A percentile compares a stretch with the other conserved stretches of the same genome.
These are phyloP conservation scores for Lactarius sp. DNA, from an alignment of 768 basidiomycete genomes.

Conservation along the genomic window DNA sequence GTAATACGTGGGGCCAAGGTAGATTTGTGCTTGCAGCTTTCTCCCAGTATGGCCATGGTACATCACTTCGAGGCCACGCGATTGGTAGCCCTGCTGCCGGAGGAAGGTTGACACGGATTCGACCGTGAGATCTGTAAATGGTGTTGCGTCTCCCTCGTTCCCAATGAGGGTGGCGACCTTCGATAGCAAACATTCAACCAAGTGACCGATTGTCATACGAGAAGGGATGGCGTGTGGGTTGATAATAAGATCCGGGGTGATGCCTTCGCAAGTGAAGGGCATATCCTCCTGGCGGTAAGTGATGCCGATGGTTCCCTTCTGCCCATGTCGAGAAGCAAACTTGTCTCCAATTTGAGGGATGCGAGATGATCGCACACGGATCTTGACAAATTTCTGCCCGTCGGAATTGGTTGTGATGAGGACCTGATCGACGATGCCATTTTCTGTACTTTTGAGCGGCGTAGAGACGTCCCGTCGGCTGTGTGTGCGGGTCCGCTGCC, in stretches of 20 bases:
- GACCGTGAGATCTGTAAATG: slow-evolving; percentile 96
- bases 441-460: slow-evolving; percentile 96
- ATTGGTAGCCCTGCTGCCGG: slow-evolving; percentile 89
- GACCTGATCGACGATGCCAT: slow-evolving; percentile 96
- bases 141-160: slow-evolving; percentile 97
- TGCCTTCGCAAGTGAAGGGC: slow-evolving; percentile 97
- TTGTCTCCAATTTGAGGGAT: slow-evolving; percentile 99
- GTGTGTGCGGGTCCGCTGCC: slow-evolving; percentile 90
- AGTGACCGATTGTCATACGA: slow-evolving; percentile 99
- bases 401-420: slow-evolving; percentile 94
- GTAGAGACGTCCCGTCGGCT: slow-evolving; percentile 95
- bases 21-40: slow-evolving; percentile 96
- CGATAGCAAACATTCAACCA: slow-evolving; percentile 95
- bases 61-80: slow-evolving; percentile 96
- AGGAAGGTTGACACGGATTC: slow-evolving; percentile 95
- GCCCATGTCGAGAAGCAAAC: slow-evolving; percentile 98
- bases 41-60: slow-evolving; percentile 98
- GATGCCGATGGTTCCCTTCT: slow-evolving; percentile 99
- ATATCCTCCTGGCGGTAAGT: slow-evolving; percentile 99
- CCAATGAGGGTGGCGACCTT: slow-evolving; percentile 96
- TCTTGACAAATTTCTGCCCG: slow-evolving; percentile 97
- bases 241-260: slow-evolving; percentile 95
- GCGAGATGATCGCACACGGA: slow-evolving; percentile 92
- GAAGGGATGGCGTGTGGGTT: slow-evolving; percentile 99
- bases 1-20: slow-evolving; percentile 98